Base-by-base conservation (phyloP, 306 rosid species). In the Potentilla sterilis region DNA sequence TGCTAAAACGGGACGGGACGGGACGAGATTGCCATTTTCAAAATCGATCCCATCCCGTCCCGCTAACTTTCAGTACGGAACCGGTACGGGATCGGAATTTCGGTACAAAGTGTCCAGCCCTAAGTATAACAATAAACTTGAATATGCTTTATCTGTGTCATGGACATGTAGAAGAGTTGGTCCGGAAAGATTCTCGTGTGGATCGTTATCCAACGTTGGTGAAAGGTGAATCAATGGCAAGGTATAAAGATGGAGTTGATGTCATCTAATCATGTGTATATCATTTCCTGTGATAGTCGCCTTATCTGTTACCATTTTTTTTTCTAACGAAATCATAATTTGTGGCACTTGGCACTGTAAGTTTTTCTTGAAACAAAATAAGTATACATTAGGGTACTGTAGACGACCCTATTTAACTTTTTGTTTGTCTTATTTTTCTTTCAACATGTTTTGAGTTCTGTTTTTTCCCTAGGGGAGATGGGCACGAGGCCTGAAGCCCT, bases 171-270 rank as follows among this genome's bases (percentile, higher is more conserved):
- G 98, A 92, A 79, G 95, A 92, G 74, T 85, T 94, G 85, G 89
- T 94, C 83, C 95, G 87, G 79, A 93, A 90, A 85, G 98, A 94
- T 79, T 92, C 97, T 52, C 89, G 94, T 22, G 81, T 94, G 74
- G 97, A 94, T 83, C 82, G 96, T 41, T 92, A 87, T 83, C 98
- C 95, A 5, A 92, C 86, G 86, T 74, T 90, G 84, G 96, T 94
- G 76, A 94, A 92, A 85, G 98, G 96, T 34, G 98, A 94, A 85
- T 87, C 93, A 18, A 81, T 94, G 97, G 97, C 91, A 87, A 85
- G 88, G 88, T 85, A 77, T 21, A 48, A 73, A 42, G 52, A 57
- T 49, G 64, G 63, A 44, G 22, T 7, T 4, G 13, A 21, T 18
- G 15, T 48, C 13, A 28, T 57, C 64, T 64, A 16, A 14, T 35